phyloP scores from a whole-genome alignment of 1,284 basidiomycete species.

The Ceratobasidium sp. region DNA sequence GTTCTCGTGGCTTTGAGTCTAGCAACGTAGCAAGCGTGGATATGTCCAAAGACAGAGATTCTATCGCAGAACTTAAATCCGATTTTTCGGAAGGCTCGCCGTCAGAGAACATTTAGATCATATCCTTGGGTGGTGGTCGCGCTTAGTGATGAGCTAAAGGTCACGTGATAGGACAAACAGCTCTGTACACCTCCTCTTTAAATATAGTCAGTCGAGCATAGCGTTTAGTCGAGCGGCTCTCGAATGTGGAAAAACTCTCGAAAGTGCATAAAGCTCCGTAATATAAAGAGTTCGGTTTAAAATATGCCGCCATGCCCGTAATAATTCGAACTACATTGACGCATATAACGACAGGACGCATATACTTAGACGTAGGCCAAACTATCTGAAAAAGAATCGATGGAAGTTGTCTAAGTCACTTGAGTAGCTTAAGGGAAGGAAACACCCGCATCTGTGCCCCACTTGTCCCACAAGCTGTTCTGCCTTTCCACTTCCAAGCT shows the following conservation, averaged over 20 bases:
- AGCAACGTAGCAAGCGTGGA: not conserved
- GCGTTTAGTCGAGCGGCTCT: not conserved
- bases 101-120: constrained; percentile 8
- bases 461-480: constrained; percentile 42
- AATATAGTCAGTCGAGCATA: not conserved
- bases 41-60: not conserved
- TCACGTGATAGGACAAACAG: not conserved
- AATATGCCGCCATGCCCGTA: not conserved
- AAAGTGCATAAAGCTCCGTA: no score
- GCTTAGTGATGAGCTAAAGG: not conserved
- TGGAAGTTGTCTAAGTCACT: not conserved
- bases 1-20: constrained; percentile 1
- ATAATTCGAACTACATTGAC: not conserved
- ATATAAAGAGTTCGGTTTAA: no score
- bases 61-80: not conserved
- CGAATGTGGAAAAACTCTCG: not conserved
- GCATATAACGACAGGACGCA: not conserved
- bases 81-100: not conserved
- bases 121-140: not conserved
- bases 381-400: not conserved
- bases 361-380: not conserved
- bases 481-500: constrained; percentile 33
- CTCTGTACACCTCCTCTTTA: not conserved
- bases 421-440: not conserved
- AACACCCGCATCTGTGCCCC: constrained; percentile 39